phyloP scores from a whole-genome alignment of 2,329 filamentous ascomycete species.

The Fusarium sp. region DNA sequence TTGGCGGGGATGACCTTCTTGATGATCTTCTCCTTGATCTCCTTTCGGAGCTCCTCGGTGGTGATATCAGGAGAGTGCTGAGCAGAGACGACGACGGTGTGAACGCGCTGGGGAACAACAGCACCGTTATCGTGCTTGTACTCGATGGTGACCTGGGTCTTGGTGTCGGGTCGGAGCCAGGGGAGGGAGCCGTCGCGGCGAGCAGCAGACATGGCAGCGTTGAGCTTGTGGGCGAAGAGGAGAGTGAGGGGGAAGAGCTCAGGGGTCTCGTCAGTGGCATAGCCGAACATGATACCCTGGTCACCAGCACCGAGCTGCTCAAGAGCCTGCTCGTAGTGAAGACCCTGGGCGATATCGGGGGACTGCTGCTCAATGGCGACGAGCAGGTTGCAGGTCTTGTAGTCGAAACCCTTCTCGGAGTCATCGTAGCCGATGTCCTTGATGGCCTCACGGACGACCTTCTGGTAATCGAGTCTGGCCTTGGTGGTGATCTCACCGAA shows the following conservation, averaged over 20 bases:
- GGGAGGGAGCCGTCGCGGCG: constrained; percentile 89
- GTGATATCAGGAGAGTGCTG: constrained; percentile 92
- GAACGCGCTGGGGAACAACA: constrained; percentile 90
- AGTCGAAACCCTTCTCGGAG: constrained; percentile 98
- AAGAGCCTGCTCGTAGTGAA: constrained; percentile 97
- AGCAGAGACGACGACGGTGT: constrained; percentile 97
- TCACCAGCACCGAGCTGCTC: constrained; percentile 99
- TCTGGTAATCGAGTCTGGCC: constrained; percentile 96
- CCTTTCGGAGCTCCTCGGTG: constrained; percentile 92
- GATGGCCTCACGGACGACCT: constrained; percentile 93
- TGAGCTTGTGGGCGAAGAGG: constrained; percentile 96
- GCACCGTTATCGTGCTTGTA: constrained; percentile 97
- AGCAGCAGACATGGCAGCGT: constrained; percentile 92
- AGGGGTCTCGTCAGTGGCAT: constrained; percentile 98
- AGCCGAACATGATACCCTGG: constrained; percentile 99
- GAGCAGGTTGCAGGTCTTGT: constrained; percentile 99
- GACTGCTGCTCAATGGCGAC: constrained; percentile 99
- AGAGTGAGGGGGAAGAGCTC: constrained; percentile 96
- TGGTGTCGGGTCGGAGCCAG: constrained; percentile 98
- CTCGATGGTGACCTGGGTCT: constrained; percentile 99
- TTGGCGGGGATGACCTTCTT: constrained; percentile 93
- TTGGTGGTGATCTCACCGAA: constrained; percentile 99
- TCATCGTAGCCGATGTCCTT: constrained; percentile 99
- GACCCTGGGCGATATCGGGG: constrained; percentile 98
- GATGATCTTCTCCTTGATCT: constrained; percentile 98